Percentiles rank a stretch among this genome's conserved stretches.
Evolutionary conservation across 78 protist genomes (phyloP).

Genomic region (Ministeria vibrans): DNA sequence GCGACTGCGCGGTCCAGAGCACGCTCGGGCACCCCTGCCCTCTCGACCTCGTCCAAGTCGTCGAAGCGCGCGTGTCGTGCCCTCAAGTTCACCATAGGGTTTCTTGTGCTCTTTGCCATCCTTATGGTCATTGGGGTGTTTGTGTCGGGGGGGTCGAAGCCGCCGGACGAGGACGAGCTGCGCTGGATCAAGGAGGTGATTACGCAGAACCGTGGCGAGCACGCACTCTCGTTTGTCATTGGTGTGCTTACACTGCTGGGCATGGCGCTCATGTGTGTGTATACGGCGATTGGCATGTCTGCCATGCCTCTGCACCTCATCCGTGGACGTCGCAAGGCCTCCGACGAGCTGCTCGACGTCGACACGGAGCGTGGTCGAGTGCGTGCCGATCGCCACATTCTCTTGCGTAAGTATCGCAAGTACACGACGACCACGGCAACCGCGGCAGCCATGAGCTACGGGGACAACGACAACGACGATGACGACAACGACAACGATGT

Average conservation of each 20-base stretch:
- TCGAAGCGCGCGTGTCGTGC: neutral
- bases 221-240: neutral
- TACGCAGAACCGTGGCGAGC: neutral
- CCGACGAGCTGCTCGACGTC: too few species aligned
- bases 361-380: too few species aligned
- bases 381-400: too few species aligned
- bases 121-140: neutral
- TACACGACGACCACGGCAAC: too few species aligned
- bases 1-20: neutral
- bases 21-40: neutral
- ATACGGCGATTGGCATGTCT: neutral
- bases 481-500: too few species aligned
- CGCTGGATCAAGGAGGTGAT: neutral
- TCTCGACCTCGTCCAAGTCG: neutral
- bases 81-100: neutral
- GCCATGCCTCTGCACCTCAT: too few species aligned
- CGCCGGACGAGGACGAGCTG: neutral
- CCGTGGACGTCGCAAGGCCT: too few species aligned
- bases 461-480: too few species aligned
- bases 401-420: too few species aligned
- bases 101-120: neutral
- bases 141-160: neutral
- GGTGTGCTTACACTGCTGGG: neutral
- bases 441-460: too few species aligned
- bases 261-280: neutral